These are phyloP conservation scores for Epichloe sibirici DNA, from an alignment of 2,329 filamentous ascomycete genomes.

Conservation along the genomic window DNA sequence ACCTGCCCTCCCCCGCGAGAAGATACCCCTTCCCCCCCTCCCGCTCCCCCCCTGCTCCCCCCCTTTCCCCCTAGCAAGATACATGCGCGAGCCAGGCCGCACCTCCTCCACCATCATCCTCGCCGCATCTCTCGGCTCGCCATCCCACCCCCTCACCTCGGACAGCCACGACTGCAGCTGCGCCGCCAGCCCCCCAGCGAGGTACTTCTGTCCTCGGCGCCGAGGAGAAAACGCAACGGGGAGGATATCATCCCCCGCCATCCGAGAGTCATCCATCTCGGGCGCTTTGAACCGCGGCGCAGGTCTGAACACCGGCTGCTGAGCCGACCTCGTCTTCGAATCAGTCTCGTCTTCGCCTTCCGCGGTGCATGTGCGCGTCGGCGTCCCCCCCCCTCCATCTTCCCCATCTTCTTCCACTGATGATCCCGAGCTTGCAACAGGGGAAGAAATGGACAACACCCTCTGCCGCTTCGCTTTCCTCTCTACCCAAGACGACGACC, in stretches of 20 bases:
- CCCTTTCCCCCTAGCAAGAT: conserved; percentile 19
- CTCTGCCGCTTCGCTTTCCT: conserved; percentile 9
- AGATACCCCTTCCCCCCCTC: conserved; percentile 15
- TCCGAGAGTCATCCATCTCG: conserved; percentile 10
- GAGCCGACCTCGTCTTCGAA: not conserved
- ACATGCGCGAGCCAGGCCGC: conserved; percentile 22
- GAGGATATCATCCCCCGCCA: conserved; percentile 11
- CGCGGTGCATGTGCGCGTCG: not conserved
- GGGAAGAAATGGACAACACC: conserved; percentile 15
- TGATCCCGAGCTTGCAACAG: conserved; percentile 9
- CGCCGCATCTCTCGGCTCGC: conserved; percentile 4
- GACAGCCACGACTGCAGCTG: conserved; percentile 29
- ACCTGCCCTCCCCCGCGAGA: conserved; percentile 25
- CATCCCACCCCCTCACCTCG: conserved; percentile 25
- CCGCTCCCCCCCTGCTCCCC: not conserved
- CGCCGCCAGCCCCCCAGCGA: conserved; percentile 27
- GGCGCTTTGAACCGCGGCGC: conserved; percentile 28
- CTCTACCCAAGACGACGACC: conserved; percentile 3
- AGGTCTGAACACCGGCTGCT: conserved; percentile 26
- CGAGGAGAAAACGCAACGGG: conserved; percentile 24
- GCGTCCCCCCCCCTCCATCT: not conserved
- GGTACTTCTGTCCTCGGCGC: conserved; percentile 22
- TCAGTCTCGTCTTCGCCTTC: not conserved
- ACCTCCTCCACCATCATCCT: conserved; percentile 20
- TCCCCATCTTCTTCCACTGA: not conserved